These are phyloP conservation scores for Backusella sp. DNA, from an alignment of 192 early-diverging fungal genomes.

Conservation along the genomic window DNA sequence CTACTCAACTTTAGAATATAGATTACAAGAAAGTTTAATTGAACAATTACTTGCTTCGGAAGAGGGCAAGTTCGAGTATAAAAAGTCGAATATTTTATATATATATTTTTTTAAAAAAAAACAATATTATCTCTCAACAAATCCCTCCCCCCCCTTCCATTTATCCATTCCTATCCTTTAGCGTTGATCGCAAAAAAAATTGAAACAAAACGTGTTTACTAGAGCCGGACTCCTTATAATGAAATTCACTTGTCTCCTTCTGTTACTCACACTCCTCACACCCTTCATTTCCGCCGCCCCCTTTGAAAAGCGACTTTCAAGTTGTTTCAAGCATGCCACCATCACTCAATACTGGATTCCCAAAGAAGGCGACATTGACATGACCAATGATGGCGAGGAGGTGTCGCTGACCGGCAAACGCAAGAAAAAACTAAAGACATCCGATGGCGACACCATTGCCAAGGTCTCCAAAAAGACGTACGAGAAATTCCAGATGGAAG, in stretches of 20 bases:
- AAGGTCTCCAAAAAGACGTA: conserved; percentile 31
- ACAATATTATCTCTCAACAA: too few relatives aligned
- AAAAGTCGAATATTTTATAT: not conserved
- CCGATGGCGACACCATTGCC: conserved; percentile 25
- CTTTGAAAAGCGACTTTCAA: not conserved
- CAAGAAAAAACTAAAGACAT: conserved; percentile 12
- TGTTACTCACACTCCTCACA: not conserved
- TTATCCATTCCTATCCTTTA: not conserved
- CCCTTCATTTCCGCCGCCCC: conserved; percentile 9
- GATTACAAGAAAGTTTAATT: not conserved
- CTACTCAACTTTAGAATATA: not conserved
- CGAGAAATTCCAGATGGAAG: conserved; percentile 42
- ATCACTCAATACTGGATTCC: conserved; percentile 40
- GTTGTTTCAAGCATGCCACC: conserved; percentile 26
- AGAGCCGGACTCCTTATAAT: conserved; percentile 8
- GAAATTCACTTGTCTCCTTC: not conserved
- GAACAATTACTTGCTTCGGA: not conserved
- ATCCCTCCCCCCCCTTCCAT: not conserved
- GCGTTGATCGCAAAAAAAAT: not conserved
- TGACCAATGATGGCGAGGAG: conserved; percentile 35
- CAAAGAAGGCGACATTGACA: conserved; percentile 36
- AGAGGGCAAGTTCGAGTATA: not conserved
- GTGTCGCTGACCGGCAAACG: conserved; percentile 19
- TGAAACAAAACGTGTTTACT: not conserved
- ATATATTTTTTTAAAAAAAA: not conserved